Base-by-base conservation (phyloP, 352 stramenopile genomes). In the Halophytophthora polymorphica region DNA sequence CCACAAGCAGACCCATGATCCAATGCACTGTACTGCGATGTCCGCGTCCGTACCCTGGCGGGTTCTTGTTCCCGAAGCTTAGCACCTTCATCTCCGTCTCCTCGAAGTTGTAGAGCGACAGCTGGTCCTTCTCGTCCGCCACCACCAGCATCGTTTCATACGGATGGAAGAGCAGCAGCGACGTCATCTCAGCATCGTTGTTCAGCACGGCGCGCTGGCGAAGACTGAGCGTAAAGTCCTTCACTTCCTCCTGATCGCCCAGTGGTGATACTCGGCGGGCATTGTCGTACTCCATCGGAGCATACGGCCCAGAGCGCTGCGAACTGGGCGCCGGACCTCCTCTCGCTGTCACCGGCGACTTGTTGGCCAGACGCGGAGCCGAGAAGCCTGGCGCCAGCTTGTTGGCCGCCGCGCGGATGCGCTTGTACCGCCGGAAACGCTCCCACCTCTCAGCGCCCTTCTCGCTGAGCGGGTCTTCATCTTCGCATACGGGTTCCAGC, bases 31-130 rank as follows among this genome's bases (percentile, higher is more conserved):
- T n/a, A n/a, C n/a, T n/a, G n/a, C n/a, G n/a, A n/a, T n/a, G n/a
- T n/a, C n/a, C n/a, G n/a, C n/a, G 25, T 31, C 25, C 76, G 49
- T 78, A 93, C 78, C 83, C 82, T 2, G 68, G 61, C 2, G 81
- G 77, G 54, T 96, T 95, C 40, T 81, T 79, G 68, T 97, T 97
- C 29, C 64, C 72, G 31, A 96, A 96, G 6, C 64, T 80, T 19
- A 88, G 54, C 40, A 90, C 66, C 51, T 91, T 88, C 47, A 80
- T 86, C 63, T 90, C 80, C 11, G 77, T 91, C 44, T 90, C 83
- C 58, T 98, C 83, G 48, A 96, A 95, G 58, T 98, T 96, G 86
- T 97, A 99, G 10, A 98, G 64, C 29, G 86, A 96, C 23, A 99
- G 83, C 55, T 93, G 85, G 53, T 98, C 88, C 53, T 90, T 88